Percentiles rank a stretch among this genome's conserved stretches.
Conservation (phyloP, 495 filamentous ascomycete genomes). For the Saxophila tyrrhenica region DNA sequence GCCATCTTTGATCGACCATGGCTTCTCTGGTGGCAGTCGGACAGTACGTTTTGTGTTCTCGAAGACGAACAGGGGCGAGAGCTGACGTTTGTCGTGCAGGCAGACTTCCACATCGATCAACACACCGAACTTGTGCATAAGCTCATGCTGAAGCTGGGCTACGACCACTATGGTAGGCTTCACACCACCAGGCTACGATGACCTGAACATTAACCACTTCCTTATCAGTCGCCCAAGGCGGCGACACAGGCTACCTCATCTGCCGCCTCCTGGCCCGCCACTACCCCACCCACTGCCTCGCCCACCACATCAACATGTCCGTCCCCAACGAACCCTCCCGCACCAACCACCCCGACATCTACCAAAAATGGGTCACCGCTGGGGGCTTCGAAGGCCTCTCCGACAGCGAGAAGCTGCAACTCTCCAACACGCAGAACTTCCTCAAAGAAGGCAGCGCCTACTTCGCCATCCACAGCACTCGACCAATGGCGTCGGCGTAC, state of each 20-base stretch:
- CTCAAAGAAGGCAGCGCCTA: slow-evolving; percentile 33
- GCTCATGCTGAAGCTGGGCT: too few species aligned
- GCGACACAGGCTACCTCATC: slow-evolving; percentile 40
- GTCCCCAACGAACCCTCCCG: background rate
- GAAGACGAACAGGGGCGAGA: too few species aligned
- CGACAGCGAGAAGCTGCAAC: slow-evolving; percentile 28
- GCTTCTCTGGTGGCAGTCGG: slow-evolving; percentile 25
- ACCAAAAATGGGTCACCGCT: slow-evolving; percentile 27
- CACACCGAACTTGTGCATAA: too few species aligned
- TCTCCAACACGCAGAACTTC: slow-evolving; percentile 29
- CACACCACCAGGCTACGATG: too few species aligned
- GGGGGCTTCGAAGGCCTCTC: too few species aligned
- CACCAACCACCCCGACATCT: slow-evolving; percentile 28
- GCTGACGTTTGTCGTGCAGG: too few species aligned
- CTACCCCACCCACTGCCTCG: slow-evolving; percentile 34
- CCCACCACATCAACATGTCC: slow-evolving; percentile 36
- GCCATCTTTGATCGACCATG: slow-evolving; percentile 16
- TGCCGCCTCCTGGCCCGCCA: slow-evolving; percentile 32
- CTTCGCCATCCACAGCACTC: slow-evolving; percentile 35
- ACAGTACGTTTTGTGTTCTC: too few species aligned
- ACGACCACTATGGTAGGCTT: too few species aligned
- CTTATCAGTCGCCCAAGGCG: too few species aligned
- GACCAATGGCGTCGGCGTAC: slow-evolving; percentile 42
- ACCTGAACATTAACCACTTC: too few species aligned
- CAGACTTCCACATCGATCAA: too few species aligned